These are phyloP conservation scores for Sugiyamaella neomexicana DNA, from an alignment of 1,139 yeast species.

Conservation along the genomic window DNA sequence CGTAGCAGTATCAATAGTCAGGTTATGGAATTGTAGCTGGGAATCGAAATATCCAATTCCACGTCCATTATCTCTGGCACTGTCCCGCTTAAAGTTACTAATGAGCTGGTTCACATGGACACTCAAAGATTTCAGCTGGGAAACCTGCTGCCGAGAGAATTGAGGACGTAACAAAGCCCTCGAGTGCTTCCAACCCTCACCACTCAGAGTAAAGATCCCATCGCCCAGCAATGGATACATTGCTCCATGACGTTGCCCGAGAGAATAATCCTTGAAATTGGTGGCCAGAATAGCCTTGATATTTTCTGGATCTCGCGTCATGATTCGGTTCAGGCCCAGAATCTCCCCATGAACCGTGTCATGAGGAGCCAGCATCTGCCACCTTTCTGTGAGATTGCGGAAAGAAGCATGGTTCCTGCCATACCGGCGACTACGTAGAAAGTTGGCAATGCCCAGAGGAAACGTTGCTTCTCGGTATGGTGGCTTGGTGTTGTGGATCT, in stretches of 20 bases:
- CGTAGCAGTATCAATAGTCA: constrained; percentile 59
- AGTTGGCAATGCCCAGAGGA: constrained; percentile 24
- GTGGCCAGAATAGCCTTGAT: constrained; percentile 30
- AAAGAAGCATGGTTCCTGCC: constrained; percentile 9
- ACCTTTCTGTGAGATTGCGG: constrained; percentile 5
- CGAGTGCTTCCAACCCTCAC: constrained; percentile 58
- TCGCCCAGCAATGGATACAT: constrained; percentile 53
- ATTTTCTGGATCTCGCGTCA: constrained; percentile 52
- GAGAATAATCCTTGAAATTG: constrained; percentile 51
- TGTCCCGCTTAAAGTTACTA: constrained; percentile 14
- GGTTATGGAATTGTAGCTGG: constrained; percentile 50
- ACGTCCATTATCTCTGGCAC: constrained; percentile 14
- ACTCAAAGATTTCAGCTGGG: constrained; percentile 50
- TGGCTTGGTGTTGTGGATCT: constrained; percentile 14
- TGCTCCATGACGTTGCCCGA: constrained; percentile 49
- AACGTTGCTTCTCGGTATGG: constrained; percentile 14
- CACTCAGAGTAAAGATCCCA: constrained; percentile 59
- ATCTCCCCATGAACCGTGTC: constrained; percentile 20
- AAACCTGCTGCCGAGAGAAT: constrained; percentile 56
- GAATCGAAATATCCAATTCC: constrained; percentile 42
- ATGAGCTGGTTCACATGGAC: constrained; percentile 23
- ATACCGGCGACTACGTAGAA: constrained; percentile 8
- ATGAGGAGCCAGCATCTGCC: background rate
- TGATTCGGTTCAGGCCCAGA: constrained; percentile 26
- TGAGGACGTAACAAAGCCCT: constrained; percentile 60